Evolutionary conservation across 352 stramenopile species (phyloP).

Genomic region (Blastocystis sp.): DNA sequence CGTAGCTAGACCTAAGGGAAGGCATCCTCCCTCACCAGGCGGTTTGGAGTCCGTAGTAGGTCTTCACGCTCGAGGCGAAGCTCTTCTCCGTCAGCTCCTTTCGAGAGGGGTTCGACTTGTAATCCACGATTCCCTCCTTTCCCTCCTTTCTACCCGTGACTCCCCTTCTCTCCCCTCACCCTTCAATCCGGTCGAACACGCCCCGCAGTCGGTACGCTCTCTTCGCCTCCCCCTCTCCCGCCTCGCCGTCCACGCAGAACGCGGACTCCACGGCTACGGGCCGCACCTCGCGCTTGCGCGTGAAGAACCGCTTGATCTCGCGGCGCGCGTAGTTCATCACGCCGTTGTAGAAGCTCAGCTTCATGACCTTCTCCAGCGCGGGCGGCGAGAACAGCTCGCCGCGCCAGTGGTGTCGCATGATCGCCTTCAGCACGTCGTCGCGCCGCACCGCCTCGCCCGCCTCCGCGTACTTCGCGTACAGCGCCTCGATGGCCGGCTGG

Average conservation of each 20-base stretch:
- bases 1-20: conserved; percentile 2
- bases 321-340: conserved; percentile 20
- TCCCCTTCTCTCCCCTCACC: neutral
- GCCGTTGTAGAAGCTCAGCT: conserved; percentile 32
- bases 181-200: conserved; percentile 64
- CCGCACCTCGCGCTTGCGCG: neutral
- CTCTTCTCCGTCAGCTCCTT: conserved; percentile 33
- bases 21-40: neutral
- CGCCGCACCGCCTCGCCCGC: neutral
- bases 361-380: conserved; percentile 35
- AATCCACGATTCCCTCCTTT: conserved; percentile 41
- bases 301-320: conserved; percentile 27
- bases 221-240: neutral
- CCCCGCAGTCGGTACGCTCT: conserved; percentile 33
- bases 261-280: conserved; percentile 17
- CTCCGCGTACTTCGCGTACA: neutral
- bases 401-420: conserved; percentile 14
- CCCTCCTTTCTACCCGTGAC: conserved; percentile 18
- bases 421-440: neutral
- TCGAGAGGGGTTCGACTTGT: conserved; percentile 60
- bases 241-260: conserved; percentile 1
- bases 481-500: neutral
- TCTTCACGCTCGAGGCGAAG: conserved; percentile 28
- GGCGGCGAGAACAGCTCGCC: neutral
- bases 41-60: conserved; percentile 40